Conservation (phyloP, 75 land plant genomes). For the Gnetum montanum region DNA sequence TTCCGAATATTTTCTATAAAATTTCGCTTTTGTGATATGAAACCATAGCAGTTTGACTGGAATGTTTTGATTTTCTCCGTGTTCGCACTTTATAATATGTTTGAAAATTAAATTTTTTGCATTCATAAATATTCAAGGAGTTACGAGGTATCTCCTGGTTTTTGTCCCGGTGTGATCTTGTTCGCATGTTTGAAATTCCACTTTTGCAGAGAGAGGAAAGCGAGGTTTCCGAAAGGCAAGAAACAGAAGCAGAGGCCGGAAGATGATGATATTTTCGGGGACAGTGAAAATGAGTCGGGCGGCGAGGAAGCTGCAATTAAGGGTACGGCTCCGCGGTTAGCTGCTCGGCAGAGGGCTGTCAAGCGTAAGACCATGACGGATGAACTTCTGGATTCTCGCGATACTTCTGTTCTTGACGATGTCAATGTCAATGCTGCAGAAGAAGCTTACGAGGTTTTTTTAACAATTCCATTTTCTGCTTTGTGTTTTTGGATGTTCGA, state of each 20-base stretch:
- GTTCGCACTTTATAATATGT: too few relatives aligned
- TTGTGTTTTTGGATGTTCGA: too few relatives aligned
- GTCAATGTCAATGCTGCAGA: slow-evolving; percentile 32
- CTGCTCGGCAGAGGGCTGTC: slow-evolving; percentile 62
- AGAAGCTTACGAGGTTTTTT: slow-evolving; percentile 44
- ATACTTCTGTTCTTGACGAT: slow-evolving; percentile 24
- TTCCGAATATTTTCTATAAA: too few relatives aligned
- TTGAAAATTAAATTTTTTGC: too few relatives aligned
- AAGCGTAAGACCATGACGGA: slow-evolving; percentile 28
- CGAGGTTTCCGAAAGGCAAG: slow-evolving; percentile 85
- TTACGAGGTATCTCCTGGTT: too few relatives aligned
- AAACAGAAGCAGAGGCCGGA: slow-evolving; percentile 27
- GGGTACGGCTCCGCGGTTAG: slow-evolving; percentile 41
- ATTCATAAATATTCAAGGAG: too few relatives aligned
- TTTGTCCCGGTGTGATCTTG: not conserved
- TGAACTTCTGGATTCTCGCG: slow-evolving; percentile 26
- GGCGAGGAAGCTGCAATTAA: slow-evolving; percentile 9
- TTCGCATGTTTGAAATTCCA: too few relatives aligned
- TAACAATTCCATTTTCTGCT: not conserved
- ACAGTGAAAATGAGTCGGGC: too few relatives aligned
- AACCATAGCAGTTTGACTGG: too few relatives aligned
- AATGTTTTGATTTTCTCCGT: too few relatives aligned
- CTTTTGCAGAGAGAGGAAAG: slow-evolving; percentile 51
- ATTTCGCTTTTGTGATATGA: too few relatives aligned
- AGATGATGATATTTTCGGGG: not conserved